Evolutionary conservation across 345 rosid species (phyloP), one percentile per base, ranked within the genome.

Genomic region (Dipteronia dyeriana): DNA sequence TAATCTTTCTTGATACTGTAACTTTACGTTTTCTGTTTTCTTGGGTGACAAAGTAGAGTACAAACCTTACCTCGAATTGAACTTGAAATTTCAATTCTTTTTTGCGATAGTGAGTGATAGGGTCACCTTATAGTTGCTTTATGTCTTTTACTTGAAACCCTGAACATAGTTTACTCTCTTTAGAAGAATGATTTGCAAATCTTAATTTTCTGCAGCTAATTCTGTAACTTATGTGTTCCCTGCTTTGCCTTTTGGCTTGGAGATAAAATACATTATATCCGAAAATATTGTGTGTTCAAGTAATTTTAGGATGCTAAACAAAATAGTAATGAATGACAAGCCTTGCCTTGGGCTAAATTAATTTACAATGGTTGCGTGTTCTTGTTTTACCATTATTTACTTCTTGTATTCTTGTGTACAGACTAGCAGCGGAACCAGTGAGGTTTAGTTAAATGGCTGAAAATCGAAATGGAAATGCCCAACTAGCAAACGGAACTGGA

Each of bases 391-490:
- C 1, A 39, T 39, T 38, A 22, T 43, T 69, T 20, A 3, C 43
- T 47, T 19, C 39, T 23, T 41, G 14, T 61, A 19, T 20, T 47
- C 11, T 16, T 2, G 62, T 53, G 3, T 69, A 7, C 70, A 65
- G 78, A 62, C 54, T 22, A 67, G 29, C 74, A 54, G 29, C 38
- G 11, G 54, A 17, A 9, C 13, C 47, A 10, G 31, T 69, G 34
- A 67, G 57, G 45, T 68, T 17, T 71, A 26, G 3, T 51, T 17
- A 26, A 59, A 94, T 93, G 99, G 89, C 89, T 67, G 97, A 91
- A 66, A 81, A 84, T 59, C 80, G 89, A 29, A 92, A 86, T 79
- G 93, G 87, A 49, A 85, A 76, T 41, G 84, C 82, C 14, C 88
- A 89, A 68, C 80, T 91, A 34, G 70, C 88, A 3, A 83, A 75